Base-by-base conservation (phyloP, 176 grass and related monocot genomes). In the Rhynchospora pubera region DNA sequence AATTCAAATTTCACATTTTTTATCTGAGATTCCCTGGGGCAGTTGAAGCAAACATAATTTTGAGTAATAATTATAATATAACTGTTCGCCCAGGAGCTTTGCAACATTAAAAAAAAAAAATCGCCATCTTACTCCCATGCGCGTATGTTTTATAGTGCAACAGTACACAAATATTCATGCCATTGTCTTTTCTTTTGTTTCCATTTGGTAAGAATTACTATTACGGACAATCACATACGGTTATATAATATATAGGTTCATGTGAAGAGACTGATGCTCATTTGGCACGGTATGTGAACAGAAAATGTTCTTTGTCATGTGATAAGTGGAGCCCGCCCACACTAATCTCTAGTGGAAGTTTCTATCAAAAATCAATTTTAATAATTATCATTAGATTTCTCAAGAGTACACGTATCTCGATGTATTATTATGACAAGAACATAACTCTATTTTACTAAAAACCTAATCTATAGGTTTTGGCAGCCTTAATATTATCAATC, bases 261-360 rank as follows among this genome's bases (percentile, higher is more conserved):
- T 79, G 77, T 79, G 77, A 79, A 77, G 72, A 74, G 69, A 42
- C 16, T 60, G 76, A 43, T 60, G 56, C 23, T 48, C 3, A 18
- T 58, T 79, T 79, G 52, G 53, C 53, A 60, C 43, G 24, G 39
- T 79, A 9, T 79, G 69, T 13, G 15, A 59, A 57, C 9, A 21
- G 30, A 10, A 79, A 43, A 79, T 44, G 28, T 53, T 24, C 19
- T 44, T 74, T 26, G 19, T 10, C 76, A 79, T 79, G 76, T 79
- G 76, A 79, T 39, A 18, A 57, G 24, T 42, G 53, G 76, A 5
- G 14, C 53, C 76, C 50, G 21, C 50, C 53, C 30, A n/a, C 76
- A 56, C 76, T 59, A 18, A 79, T 60, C 76, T 59, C 6, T 60
- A 60, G 39, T 79, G 76, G 76, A 79, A 79, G 76, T 79, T 60